These are phyloP conservation scores for Quercus tomentella DNA, from an alignment of 331 rosid genomes.

Conservation along the genomic window DNA sequence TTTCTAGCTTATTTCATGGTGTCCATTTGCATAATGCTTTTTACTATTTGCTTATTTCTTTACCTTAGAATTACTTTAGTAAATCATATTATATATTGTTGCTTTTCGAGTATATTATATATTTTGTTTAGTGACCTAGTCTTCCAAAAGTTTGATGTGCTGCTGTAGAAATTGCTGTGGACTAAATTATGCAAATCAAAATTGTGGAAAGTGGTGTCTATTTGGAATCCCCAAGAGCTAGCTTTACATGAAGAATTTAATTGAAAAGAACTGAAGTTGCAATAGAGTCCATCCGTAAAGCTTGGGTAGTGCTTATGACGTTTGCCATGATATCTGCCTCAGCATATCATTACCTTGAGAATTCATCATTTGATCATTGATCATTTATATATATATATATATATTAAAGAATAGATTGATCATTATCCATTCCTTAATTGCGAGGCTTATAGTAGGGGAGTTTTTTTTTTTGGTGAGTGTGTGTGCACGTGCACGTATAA, in stretches of 20 bases:
- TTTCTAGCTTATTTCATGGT: not conserved
- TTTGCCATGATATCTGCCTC: not conserved
- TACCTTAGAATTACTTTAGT: not conserved
- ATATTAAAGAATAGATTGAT: too few species aligned
- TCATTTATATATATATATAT: too few species aligned
- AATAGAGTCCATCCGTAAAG: not conserved
- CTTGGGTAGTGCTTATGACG: not conserved
- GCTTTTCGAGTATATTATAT: not conserved
- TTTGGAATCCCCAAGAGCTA: not conserved
- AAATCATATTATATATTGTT: not conserved
- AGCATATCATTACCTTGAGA: not conserved
- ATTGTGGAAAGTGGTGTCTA: not conserved
- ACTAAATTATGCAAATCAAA: too few species aligned
- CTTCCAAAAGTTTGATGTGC: not conserved
- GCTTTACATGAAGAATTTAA: not conserved
- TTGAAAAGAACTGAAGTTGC: not conserved
- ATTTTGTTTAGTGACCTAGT: not conserved
- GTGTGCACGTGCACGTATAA: too few species aligned
- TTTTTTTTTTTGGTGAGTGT: too few species aligned
- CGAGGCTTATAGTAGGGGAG: too few species aligned
- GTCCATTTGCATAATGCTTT: not conserved
- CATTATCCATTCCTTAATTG: too few species aligned
- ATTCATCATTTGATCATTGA: not conserved
- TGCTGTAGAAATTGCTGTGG: too few species aligned
- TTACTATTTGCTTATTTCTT: slow-evolving; percentile 6